Conservation (phyloP, 106 monocot genomes). For the Dactylorhiza incarnata region DNA sequence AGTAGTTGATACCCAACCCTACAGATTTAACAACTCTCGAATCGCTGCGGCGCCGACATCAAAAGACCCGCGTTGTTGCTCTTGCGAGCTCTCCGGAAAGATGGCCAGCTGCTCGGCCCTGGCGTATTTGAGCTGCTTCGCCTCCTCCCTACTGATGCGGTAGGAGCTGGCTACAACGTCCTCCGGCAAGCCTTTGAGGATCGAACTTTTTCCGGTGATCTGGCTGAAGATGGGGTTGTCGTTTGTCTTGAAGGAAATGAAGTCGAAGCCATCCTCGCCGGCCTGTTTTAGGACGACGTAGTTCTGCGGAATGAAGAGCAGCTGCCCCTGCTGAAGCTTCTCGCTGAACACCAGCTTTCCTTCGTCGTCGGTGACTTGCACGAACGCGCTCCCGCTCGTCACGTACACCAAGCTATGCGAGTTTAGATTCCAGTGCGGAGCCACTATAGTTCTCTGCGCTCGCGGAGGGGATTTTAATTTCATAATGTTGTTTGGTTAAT, state of each 20-base stretch:
- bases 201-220: slow-evolving; percentile 17
- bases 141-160: slow-evolving; percentile 20
- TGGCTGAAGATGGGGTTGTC: slow-evolving; percentile 17
- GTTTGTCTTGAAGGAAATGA: slow-evolving; percentile 28
- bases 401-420: neutral
- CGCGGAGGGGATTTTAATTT: neutral
- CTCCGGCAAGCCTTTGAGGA: slow-evolving; percentile 15
- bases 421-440: slow-evolving; percentile 15
- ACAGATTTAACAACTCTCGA: too few relatives aligned
- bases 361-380: neutral
- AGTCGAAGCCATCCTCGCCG: slow-evolving; percentile 18
- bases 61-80: too few relatives aligned
- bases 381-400: neutral
- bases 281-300: neutral
- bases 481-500: neutral
- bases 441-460: neutral
- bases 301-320: too few relatives aligned
- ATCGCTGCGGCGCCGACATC: too few relatives aligned
- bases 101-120: slow-evolving; percentile 4
- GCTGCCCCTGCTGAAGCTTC: neutral
- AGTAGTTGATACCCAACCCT: too few relatives aligned
- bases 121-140: slow-evolving; percentile 5
- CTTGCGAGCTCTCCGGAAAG: neutral
- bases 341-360: neutral
- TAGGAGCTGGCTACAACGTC: slow-evolving; percentile 24